Percentiles rank a stretch among this genome's conserved stretches.
These are phyloP conservation scores for Balakata baccata DNA, from an alignment of 345 rosid species.

Conservation along the genomic window DNA sequence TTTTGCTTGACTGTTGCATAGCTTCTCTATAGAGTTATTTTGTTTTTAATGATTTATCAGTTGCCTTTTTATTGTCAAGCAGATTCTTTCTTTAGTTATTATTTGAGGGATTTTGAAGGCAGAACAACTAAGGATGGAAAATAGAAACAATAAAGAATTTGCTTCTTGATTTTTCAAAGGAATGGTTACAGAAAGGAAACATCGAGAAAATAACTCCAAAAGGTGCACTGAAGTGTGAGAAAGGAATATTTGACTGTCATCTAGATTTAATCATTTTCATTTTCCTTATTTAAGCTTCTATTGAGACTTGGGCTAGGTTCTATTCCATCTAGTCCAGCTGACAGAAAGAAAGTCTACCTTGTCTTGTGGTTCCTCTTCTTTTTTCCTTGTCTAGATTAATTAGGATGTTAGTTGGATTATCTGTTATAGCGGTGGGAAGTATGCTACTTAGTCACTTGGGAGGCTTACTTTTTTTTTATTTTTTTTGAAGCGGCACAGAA, in stretches of 20 bases:
- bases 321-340: not conserved
- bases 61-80: not conserved
- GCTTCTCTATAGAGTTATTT: not conserved
- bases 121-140: conserved; percentile 7
- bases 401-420: too few species aligned
- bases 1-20: not conserved
- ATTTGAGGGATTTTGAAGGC: not conserved
- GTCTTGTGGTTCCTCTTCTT: not conserved
- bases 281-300: not conserved
- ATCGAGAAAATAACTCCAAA: not conserved
- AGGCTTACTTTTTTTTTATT: too few species aligned
- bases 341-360: not conserved
- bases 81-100: not conserved
- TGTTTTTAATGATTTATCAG: not conserved
- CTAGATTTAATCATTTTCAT: not conserved
- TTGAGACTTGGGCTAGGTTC: not conserved
- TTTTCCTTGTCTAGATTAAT: too few species aligned
- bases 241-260: not conserved
- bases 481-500: not conserved
- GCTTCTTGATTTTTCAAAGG: not conserved
- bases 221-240: not conserved
- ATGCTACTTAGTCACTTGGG: too few species aligned
- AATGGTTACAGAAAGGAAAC: not conserved
- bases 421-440: too few species aligned
- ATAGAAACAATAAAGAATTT: not conserved